Evolutionary conservation across 2,329 filamentous ascomycete genomes (phyloP), one percentile per base, ranked within the genome.

Genomic region (Chrysoporthe puriensis): DNA sequence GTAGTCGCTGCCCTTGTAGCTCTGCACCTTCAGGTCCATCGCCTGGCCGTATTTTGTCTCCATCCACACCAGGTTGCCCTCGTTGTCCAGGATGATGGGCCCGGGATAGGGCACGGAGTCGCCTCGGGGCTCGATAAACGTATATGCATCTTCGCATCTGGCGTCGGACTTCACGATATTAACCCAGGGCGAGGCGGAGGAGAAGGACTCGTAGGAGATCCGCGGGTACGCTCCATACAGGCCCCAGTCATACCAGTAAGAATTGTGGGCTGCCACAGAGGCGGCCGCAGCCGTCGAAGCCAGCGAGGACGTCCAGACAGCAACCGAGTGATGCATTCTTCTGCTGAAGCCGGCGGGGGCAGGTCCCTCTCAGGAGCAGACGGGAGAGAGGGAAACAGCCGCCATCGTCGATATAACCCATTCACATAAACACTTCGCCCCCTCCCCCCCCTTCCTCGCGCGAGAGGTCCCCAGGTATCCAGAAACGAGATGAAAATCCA

Each of bases 1-100:
- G 64, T 79, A 77, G 1, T 72, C 69, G 7, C 65, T 73, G 14
- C 76, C 76, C 46, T 77, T 73, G 66, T 78, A 73, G 6, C 68
- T 69, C 65, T 79, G 76, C 16, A 76, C 73, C 46, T 75, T 69
- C 46, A 70, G 65, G 7, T 69, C 66, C 32, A 64, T 70, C 14
- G 66, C 68, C 21, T 70, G 64, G 2, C 68, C 70, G 48, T 69
- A 73, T 16, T 70, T 72, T n/a, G 68, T 71, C 44, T 70, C 64
- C 67, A 72, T 74, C 57, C 74, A 76, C 1, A 76, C 74, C 14
- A 75, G 67, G 46, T 73, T 74, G 21, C 75, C 74, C 6, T 66
- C 62, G 26, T 66, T 69, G 36, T 72, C 71, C 18, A 75, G 62
- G 52, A 76, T 75, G 50, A 76, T 71, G 26, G 73, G 73, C 0